Percentiles rank a stretch among this genome's conserved stretches.
Conservation (phyloP, 257 asterid genomes). For the Euphrasia confusa region DNA sequence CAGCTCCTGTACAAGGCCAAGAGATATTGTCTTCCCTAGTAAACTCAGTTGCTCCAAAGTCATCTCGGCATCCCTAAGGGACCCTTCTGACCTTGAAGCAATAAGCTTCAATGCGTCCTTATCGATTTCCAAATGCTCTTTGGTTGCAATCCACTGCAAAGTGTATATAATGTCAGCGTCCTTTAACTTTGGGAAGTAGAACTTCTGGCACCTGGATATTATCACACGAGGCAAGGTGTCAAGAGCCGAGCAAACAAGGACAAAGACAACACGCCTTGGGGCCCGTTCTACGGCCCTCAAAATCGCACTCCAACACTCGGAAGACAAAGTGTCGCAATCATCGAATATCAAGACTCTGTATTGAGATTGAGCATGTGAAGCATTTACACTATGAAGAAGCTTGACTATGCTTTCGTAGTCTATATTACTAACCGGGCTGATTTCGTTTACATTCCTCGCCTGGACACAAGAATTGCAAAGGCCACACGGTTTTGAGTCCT, state of each 20-base stretch:
- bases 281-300: slow-evolving; percentile 76
- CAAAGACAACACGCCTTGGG: slow-evolving; percentile 79
- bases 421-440: slow-evolving; percentile 61
- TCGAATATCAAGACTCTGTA: slow-evolving; percentile 73
- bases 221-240: slow-evolving; percentile 81
- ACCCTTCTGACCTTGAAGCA: slow-evolving; percentile 92
- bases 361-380: slow-evolving; percentile 29
- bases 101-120: slow-evolving; percentile 90
- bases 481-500: slow-evolving; percentile 81
- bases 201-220: slow-evolving; percentile 93
- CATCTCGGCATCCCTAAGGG: slow-evolving; percentile 97
- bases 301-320: slow-evolving; percentile 81
- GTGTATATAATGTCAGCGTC: slow-evolving; percentile 87
- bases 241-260: slow-evolving; percentile 76
- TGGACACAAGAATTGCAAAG: slow-evolving; percentile 62
- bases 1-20: slow-evolving; percentile 85
- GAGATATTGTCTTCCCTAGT: slow-evolving; percentile 84
- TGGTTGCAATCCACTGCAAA: slow-evolving; percentile 79
- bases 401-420: slow-evolving; percentile 32
- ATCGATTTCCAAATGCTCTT: slow-evolving; percentile 79
- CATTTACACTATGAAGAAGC: slow-evolving; percentile 43
- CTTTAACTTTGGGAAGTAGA: slow-evolving; percentile 87
- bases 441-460: slow-evolving; percentile 58
- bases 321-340: slow-evolving; percentile 66
- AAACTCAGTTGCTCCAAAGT: slow-evolving; percentile 91